Conservation (phyloP, 1,139 yeast genomes). For the Martiniozyma asiatica region DNA sequence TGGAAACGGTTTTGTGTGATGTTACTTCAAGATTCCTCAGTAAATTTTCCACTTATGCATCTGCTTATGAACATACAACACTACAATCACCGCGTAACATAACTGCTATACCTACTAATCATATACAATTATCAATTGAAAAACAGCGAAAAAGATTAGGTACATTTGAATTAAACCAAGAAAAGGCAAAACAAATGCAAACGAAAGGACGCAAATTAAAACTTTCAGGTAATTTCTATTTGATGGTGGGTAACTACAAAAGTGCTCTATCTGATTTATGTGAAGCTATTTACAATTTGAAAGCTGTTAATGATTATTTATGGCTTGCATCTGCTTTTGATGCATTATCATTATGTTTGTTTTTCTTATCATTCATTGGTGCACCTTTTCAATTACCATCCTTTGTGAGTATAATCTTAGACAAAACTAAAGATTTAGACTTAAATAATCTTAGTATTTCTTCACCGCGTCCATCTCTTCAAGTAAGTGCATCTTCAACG, state of each 20-base stretch:
- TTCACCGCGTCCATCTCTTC: slow-evolving; percentile 35
- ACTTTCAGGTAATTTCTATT: slow-evolving; percentile 60
- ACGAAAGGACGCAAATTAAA: slow-evolving; percentile 62
- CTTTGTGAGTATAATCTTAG: slow-evolving; percentile 25
- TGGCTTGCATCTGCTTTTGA: slow-evolving; percentile 88
- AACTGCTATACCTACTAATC: slow-evolving; percentile 20
- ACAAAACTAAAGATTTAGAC: slow-evolving; percentile 11
- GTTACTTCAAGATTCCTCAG: slow-evolving; percentile 51
- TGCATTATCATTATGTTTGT: slow-evolving; percentile 57
- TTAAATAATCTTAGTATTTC: slow-evolving; percentile 27
- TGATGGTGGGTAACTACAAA: slow-evolving; percentile 66
- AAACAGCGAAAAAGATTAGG: slow-evolving; percentile 28
- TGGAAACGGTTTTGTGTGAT: slow-evolving; percentile 68
- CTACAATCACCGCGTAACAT: slow-evolving; percentile 62
- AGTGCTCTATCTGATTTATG: slow-evolving; percentile 63
- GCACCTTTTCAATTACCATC: slow-evolving; percentile 52
- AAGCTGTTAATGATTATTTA: slow-evolving; percentile 57
- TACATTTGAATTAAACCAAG: slow-evolving; percentile 24
- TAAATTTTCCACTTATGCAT: slow-evolving; percentile 56
- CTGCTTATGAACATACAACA: slow-evolving; percentile 59
- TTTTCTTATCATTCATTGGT: slow-evolving; percentile 48
- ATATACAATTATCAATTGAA: slow-evolving; percentile 6
- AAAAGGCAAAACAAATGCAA: slow-evolving; percentile 22
- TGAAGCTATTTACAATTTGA: slow-evolving; percentile 54
- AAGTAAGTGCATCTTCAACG: slow-evolving; percentile 10